Evolutionary conservation across 2,329 filamentous ascomycete genomes (phyloP), one percentile per base, ranked within the genome.

Genomic region (Monosporascus sp.): DNA sequence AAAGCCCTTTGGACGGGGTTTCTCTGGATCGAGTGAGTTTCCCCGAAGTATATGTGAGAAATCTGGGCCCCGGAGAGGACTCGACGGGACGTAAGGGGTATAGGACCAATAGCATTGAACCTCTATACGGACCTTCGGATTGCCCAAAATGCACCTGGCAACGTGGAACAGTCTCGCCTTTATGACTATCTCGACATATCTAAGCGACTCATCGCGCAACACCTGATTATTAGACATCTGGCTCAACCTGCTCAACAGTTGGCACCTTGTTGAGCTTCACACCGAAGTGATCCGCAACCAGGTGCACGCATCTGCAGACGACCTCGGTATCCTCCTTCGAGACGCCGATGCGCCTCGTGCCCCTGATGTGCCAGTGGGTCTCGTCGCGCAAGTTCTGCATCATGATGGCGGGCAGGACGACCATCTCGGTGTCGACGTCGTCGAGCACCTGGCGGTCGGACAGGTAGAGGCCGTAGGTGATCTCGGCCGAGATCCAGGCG

Each of bases 401-500:
- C 77, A 83, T 79, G 52, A 85, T 83, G 1, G 74, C 77, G 3
- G 73, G 67, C 3, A 83, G 65, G 1, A 80, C 77, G 1, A 80
- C 74, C 8, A 83, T 65, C 59, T 83, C 76, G 1, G 81, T 82
- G 48, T 82, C 80, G 3, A 80, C 54, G 9, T 77, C 76, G 18
- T 76, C 75, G 3, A 84, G 65, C 9, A 83, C 77, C 57, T 72
- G 74, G 25, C 80, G 76, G 62, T 84, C 80, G 9, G 76, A 77
- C 1, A 85, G 72, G 57, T 78, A 84, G 11, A 84, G 67, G 0
- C 81, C 81, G 54, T 84, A 84, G 0, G 78, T 82, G 54, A 85
- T 82, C 50, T 82, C 69, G 18, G 72, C 69, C 18, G 73, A 77
- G 7, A 82, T 66, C 77, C 78, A 83, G 3, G 71, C 72, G 67